A percentile compares a stretch with the other conserved stretches of the same genome.
Evolutionary conservation across 1,139 yeast species (phyloP).

Genomic region (Geotrichum europaeum): DNA sequence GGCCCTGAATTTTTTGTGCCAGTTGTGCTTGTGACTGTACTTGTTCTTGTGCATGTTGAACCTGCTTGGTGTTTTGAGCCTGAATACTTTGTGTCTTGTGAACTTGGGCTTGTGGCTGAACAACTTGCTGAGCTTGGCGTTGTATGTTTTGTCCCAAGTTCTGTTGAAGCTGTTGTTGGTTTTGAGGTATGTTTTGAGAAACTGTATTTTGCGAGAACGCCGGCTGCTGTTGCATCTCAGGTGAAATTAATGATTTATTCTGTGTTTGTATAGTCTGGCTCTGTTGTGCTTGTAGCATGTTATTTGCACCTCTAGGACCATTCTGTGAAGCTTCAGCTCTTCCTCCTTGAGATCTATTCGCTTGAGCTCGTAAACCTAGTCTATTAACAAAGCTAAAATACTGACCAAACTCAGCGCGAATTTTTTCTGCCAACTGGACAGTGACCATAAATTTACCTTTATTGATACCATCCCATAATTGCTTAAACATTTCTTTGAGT

Average conservation of each 20-base stretch:
- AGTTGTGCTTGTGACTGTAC: neutral
- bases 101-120: neutral
- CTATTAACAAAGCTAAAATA: slow-evolving; percentile 2
- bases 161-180: neutral
- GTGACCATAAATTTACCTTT: slow-evolving; percentile 1
- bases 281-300: neutral
- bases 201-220: neutral
- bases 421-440: slow-evolving; percentile 1
- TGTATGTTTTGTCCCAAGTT: neutral
- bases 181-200: neutral
- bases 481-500: slow-evolving; percentile 1
- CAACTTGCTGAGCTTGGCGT: neutral
- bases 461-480: slow-evolving; percentile 3
- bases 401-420: slow-evolving; percentile 1
- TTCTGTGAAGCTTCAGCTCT: neutral
- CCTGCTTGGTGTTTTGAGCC: neutral
- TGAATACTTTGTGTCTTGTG: slow-evolving; percentile 3
- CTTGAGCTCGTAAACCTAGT: neutral
- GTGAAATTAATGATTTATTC: neutral
- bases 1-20: too few species aligned
- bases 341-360: neutral
- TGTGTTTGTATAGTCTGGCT: neutral
- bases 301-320: neutral
- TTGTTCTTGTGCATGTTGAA: neutral
- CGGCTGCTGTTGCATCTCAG: neutral